These are phyloP conservation scores for Batrachochytrium dendrobatidis DNA, from an alignment of 371 early-diverging fungal genomes.

Conservation along the genomic window DNA sequence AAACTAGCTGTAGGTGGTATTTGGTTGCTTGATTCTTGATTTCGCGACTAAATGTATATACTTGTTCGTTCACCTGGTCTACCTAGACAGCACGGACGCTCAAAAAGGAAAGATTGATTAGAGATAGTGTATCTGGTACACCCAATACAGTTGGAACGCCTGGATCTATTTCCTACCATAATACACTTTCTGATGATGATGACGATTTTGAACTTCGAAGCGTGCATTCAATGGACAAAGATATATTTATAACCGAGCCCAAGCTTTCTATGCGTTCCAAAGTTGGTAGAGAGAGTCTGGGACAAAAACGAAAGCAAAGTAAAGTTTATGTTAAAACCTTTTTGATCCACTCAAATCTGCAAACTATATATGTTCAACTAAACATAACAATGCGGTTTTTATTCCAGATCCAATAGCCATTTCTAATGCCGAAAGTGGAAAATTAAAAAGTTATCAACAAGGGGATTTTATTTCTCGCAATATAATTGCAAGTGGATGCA, in stretches of 20 bases:
- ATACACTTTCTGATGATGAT: constrained; percentile 5
- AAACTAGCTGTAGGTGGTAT: constrained; percentile 21
- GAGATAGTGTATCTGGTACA: constrained; percentile 9
- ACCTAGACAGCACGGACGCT: neutral
- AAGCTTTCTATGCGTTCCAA: constrained; percentile 14
- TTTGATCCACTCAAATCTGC: neutral
- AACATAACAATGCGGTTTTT: too few relatives aligned
- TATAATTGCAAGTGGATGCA: constrained; percentile 25
- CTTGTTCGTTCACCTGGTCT: neutral
- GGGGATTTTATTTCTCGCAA: constrained; percentile 43
- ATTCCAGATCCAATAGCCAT: neutral
- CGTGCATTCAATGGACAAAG: constrained; percentile 25
- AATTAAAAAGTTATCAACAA: constrained; percentile 26
- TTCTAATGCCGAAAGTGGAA: neutral
- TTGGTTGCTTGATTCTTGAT: neutral
- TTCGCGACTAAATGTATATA: neutral
- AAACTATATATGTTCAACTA: too few relatives aligned
- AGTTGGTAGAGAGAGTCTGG: constrained; percentile 16
- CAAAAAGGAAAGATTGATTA: constrained; percentile 2
- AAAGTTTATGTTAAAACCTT: neutral
- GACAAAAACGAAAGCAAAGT: neutral
- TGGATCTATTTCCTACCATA: neutral
- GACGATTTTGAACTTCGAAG: constrained; percentile 30
- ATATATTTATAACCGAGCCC: constrained; percentile 41
- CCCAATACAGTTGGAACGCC: constrained; percentile 4